Evolutionary conservation across 2,329 filamentous ascomycete species (phyloP).

Genomic region (Microascus cirrosus): DNA sequence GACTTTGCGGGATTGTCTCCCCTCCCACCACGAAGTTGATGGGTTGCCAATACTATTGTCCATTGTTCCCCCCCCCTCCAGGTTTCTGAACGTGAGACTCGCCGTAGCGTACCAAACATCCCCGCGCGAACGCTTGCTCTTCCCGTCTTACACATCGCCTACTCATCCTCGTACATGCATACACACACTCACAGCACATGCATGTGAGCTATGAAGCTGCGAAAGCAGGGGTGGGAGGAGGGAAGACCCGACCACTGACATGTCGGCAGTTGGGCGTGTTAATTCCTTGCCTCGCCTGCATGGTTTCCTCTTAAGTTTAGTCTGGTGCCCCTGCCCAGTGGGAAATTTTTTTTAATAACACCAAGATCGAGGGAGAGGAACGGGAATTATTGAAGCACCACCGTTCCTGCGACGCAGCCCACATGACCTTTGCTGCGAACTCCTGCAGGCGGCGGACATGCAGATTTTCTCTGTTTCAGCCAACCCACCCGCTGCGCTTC

Average conservation of each 20-base stretch:
- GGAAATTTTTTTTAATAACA: neutral
- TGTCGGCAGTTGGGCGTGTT: neutral
- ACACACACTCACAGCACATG: neutral
- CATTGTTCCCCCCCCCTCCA: neutral
- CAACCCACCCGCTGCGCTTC: neutral
- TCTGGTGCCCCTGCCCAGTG: no score
- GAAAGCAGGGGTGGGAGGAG: neutral
- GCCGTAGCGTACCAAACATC: neutral
- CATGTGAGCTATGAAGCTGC: neutral
- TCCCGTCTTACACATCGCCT: neutral
- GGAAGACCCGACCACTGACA: neutral
- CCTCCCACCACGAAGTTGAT: neutral
- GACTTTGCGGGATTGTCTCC: neutral
- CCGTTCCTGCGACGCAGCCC: neutral
- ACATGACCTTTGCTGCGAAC: slow-evolving; percentile 4
- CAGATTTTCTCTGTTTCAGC: neutral
- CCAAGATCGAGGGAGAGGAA: neutral
- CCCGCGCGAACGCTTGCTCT: neutral
- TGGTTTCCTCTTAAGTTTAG: no score
- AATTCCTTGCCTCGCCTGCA: no score
- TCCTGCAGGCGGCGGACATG: slow-evolving; percentile 1
- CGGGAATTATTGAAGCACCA: neutral
- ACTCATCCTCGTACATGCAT: neutral
- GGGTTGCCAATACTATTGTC: neutral
- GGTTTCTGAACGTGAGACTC: neutral